Evolutionary conservation across 1,284 basidiomycete genomes (phyloP).

Genomic region (Cutaneotrichosporon mucoides): DNA sequence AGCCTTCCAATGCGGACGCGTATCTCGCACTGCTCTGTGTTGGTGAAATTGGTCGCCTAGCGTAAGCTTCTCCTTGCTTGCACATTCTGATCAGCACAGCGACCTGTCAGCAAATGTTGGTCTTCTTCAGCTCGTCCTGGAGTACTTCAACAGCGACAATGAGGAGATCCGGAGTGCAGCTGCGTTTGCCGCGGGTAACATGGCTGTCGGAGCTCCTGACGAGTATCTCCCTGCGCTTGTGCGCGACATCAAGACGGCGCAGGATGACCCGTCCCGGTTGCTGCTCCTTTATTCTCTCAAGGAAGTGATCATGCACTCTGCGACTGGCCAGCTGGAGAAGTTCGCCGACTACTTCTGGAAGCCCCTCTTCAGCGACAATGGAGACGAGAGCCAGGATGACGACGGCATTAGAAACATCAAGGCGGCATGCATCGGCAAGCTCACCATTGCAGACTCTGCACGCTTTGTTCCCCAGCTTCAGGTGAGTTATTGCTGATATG

Average conservation of each 20-base stretch:
- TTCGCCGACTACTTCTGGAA: slow-evolving; percentile 86
- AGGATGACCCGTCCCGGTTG: slow-evolving; percentile 67
- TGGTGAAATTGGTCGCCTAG: slow-evolving; percentile 82
- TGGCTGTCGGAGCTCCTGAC: slow-evolving; percentile 84
- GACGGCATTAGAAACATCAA: slow-evolving; percentile 91
- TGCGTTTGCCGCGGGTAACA: slow-evolving; percentile 89
- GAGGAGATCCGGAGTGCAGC: slow-evolving; percentile 84
- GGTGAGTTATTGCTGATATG: slow-evolving; percentile 51
- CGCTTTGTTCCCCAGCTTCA: slow-evolving; percentile 90
- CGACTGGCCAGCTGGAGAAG: slow-evolving; percentile 71
- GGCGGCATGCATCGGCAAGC: slow-evolving; percentile 91
- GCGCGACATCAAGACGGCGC: slow-evolving; percentile 65
- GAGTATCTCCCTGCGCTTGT: slow-evolving; percentile 82
- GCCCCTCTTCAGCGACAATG: slow-evolving; percentile 66
- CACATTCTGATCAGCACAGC: slow-evolving; percentile 48
- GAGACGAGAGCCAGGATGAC: slow-evolving; percentile 61
- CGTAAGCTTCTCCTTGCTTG: slow-evolving; percentile 51
- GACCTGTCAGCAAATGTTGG: slow-evolving; percentile 75
- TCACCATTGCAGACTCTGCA: slow-evolving; percentile 83
- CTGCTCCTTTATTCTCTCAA: slow-evolving; percentile 87
- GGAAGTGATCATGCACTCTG: slow-evolving; percentile 91
- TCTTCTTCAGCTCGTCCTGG: slow-evolving; percentile 68
- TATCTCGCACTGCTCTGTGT: slow-evolving; percentile 81
- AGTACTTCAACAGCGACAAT: slow-evolving; percentile 67
- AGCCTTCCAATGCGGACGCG: slow-evolving; percentile 62